Conservation (phyloP, 73 alveolate species). For the Effrenium voratum region DNA sequence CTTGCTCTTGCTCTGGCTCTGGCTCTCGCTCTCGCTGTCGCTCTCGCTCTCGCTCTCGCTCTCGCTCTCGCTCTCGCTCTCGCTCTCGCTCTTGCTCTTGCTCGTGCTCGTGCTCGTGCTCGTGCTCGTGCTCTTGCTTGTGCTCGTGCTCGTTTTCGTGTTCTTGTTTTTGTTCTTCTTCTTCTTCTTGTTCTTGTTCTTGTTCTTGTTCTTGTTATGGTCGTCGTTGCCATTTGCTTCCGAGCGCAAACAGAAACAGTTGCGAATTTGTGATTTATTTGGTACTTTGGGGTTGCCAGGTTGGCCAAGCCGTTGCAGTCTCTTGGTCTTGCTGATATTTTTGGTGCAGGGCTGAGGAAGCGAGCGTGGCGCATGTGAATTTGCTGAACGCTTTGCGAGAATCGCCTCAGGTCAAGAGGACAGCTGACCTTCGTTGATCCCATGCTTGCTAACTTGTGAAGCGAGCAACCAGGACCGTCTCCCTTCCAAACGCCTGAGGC, state of each 20-base stretch:
- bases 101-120: neutral
- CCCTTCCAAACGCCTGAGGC: neutral
- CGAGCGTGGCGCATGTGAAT: neutral
- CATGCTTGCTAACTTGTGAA: neutral
- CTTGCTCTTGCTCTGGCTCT: neutral
- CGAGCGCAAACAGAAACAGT: neutral
- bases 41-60: neutral
- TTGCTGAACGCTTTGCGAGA: no score
- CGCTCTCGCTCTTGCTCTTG: no score
- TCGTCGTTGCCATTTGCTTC: neutral
- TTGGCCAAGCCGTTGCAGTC: constrained; percentile 65
- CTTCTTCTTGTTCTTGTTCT: neutral
- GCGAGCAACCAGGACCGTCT: neutral
- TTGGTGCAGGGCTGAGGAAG: neutral
- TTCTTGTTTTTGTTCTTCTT: neutral
- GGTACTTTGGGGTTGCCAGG: neutral
- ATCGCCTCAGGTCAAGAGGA: no score
- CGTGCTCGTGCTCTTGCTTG: neutral
- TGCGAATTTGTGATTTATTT: neutral
- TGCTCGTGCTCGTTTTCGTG: neutral
- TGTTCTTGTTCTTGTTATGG: neutral
- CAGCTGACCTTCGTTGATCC: no score
- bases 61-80: neutral
- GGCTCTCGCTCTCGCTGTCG: neutral
- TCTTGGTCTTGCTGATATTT: constrained; percentile 76